Conservation (phyloP, 768 basidiomycete species). For the Lyophyllum shimeji region DNA sequence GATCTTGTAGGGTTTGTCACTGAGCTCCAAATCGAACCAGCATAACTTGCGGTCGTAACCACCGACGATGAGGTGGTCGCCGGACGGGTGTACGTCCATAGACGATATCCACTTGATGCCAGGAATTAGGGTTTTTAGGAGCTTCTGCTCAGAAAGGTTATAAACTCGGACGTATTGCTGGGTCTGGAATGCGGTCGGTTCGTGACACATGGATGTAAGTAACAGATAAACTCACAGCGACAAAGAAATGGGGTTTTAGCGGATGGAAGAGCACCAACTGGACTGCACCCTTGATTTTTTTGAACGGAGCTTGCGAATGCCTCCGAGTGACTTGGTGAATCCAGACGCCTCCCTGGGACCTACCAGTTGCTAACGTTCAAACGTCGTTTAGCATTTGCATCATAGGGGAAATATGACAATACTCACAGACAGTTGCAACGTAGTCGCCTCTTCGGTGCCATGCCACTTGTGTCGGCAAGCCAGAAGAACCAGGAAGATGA, state of each 20-base stretch:
- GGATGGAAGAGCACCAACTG: conserved; percentile 97
- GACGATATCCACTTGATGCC: conserved; percentile 97
- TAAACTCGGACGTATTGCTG: conserved; percentile 96
- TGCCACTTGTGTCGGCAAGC: conserved; percentile 73
- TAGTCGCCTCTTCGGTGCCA: conserved; percentile 98
- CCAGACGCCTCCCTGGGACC: conserved; percentile 83
- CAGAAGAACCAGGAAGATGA: conserved; percentile 62
- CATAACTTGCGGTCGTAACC: conserved; percentile 97
- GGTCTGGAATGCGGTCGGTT: conserved; percentile 53
- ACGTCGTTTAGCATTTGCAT: conserved; percentile 13
- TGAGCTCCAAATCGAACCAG: conserved; percentile 98
- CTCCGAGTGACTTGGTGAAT: conserved; percentile 94
- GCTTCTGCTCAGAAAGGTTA: conserved; percentile 90
- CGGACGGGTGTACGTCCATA: conserved; percentile 94
- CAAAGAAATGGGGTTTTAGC: conserved; percentile 92
- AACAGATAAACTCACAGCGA: conserved; percentile 66
- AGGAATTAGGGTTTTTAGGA: conserved; percentile 92
- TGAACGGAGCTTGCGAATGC: conserved; percentile 98
- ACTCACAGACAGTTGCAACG: conserved; percentile 91
- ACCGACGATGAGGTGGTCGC: conserved; percentile 95
- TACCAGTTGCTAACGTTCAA: conserved; percentile 50
- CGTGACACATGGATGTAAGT: conserved; percentile 10
- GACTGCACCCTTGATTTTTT: conserved; percentile 87
- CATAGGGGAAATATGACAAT: conserved; percentile 2
- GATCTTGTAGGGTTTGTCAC: conserved; percentile 95